These are phyloP conservation scores for Juncus inflexus DNA, from an alignment of 176 grass and related monocot genomes.

Conservation along the genomic window DNA sequence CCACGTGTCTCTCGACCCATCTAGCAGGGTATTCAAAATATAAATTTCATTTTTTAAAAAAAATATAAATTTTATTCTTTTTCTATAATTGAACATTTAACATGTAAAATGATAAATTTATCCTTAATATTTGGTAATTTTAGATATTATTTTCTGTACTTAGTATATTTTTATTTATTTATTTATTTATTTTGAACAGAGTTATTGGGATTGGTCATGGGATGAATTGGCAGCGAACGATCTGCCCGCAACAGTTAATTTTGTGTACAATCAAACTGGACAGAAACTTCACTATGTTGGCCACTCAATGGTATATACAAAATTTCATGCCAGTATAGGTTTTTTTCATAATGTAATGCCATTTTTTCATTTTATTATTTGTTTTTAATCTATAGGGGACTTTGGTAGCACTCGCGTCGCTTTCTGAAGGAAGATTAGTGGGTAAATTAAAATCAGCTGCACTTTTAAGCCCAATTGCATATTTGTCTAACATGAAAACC, in stretches of 20 bases:
- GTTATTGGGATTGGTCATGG: constrained; percentile 95
- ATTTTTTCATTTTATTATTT: neutral
- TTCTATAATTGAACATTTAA: neutral
- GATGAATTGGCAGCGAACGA: constrained; percentile 73
- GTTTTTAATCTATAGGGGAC: constrained; percentile 52
- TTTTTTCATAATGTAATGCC: neutral
- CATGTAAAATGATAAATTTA: neutral
- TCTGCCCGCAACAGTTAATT: constrained; percentile 59
- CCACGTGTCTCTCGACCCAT: constrained; percentile 46
- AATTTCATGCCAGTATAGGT: too few relatives aligned
- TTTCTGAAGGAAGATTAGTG: constrained; percentile 63
- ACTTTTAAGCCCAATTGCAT: constrained; percentile 68
- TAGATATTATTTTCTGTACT: neutral
- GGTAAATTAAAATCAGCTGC: constrained; percentile 67
- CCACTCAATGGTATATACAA: constrained; percentile 59
- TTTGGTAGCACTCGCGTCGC: constrained; percentile 57
- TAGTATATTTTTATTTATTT: neutral
- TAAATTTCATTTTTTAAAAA: neutral
- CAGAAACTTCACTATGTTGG: constrained; percentile 89
- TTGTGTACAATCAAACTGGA: constrained; percentile 32
- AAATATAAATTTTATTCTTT: neutral
- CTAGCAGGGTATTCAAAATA: constrained; percentile 28
- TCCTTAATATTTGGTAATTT: neutral
- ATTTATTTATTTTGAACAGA: constrained; percentile 28
- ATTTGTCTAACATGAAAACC: constrained; percentile 69